Base-by-base conservation (phyloP, 2,329 filamentous ascomycete genomes). In the Podosphaera fusca region DNA sequence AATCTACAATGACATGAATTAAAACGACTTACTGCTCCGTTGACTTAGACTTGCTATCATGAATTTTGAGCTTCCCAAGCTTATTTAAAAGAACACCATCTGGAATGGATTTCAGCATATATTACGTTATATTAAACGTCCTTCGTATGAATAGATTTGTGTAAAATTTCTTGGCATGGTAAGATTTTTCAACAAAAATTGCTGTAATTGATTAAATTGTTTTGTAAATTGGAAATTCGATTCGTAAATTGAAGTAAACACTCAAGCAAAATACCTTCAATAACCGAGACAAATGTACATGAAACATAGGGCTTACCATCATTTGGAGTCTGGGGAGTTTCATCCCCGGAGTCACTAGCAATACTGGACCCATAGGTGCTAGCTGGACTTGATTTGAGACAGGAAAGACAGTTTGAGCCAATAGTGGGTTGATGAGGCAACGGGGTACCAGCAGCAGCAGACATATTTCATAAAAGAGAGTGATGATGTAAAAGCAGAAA, bases 351-450 rank as follows among this genome's bases (percentile, higher is more conserved):
- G 58, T 64, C 58, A 50, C 62, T 64, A 38, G 61, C 57, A 57
- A 55, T 55, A 45, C 60, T 62, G 46, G 57, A 60, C 59, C 62
- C 61, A 57, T 61, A 63, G 9, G 62, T 65, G 56, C 63, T 65
- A 29, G 62, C 62, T 36, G 63, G 63, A 34, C 63, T 64, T 14
- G 61, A 62, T 51, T 64, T 59, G 31, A 59, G 21, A 21, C 57
- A 59, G 30, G 59, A 59, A 58, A 36, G 52, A 55, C n/a, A 46
- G 35, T 51, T 34, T 14, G 51, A 8, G 54, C 54, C 33, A 55
- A 30, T 29, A 4, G 30, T 50, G 9, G 47, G 31, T 50, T 50
- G 47, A 21, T n/a, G 12, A 4, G 47, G 47, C 9, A 50, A 33
- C 14, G 47, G 30, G 12, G 47, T 30, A 50, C 30, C 30, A 50